These are phyloP conservation scores for Massariosphaeria phaeospora DNA, from an alignment of 495 filamentous ascomycete genomes.

Conservation along the genomic window DNA sequence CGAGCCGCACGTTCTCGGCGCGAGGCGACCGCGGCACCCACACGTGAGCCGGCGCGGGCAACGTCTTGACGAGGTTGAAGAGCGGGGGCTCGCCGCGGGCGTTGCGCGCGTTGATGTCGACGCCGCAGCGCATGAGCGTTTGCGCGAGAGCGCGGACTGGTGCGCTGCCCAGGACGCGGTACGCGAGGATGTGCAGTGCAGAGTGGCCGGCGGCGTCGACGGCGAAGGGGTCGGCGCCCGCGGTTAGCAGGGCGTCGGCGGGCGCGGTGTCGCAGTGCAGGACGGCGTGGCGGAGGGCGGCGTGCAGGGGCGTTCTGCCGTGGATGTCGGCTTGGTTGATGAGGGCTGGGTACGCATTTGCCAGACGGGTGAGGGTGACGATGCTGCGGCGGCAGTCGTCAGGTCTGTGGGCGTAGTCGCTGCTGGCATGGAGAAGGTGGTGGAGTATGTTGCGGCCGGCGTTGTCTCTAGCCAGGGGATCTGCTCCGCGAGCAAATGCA, in stretches of 20 bases:
- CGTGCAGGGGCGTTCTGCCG: background rate
- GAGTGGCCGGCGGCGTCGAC: background rate
- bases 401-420: no score
- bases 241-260: background rate
- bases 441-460: no score
- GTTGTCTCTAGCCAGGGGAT: no score
- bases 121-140: background rate
- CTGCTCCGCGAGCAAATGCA: no score
- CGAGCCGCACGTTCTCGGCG: background rate
- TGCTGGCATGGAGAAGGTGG: no score
- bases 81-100: background rate
- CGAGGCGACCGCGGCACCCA: background rate
- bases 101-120: background rate
- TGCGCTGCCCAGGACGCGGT: background rate
- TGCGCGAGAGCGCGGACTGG: background rate
- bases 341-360: no score
- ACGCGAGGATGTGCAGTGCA: background rate
- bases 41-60: background rate
- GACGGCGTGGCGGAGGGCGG: background rate
- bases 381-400: no score
- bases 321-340: background rate
- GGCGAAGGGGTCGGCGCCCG: background rate
- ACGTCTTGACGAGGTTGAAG: background rate
- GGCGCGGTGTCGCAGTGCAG: background rate
- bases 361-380: no score